A percentile compares a stretch with the other conserved stretches of the same genome.
Conservation (phyloP, 805 yeast species). For the Metschnikowia borealis region DNA sequence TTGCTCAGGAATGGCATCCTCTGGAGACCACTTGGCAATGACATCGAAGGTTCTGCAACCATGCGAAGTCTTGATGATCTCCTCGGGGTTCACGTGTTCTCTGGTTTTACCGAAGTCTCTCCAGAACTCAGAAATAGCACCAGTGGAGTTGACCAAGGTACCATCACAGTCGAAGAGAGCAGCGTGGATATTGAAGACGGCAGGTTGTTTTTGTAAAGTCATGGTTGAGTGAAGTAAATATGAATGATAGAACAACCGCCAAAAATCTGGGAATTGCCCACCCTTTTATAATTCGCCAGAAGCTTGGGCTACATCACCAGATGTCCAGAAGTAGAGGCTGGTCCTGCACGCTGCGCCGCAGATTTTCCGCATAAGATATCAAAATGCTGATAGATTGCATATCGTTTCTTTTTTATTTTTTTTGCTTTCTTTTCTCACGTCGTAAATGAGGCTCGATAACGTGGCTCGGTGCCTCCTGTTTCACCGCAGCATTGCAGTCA, state of each 20-base stretch:
- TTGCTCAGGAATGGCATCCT: slow-evolving; percentile 62
- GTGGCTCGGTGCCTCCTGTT: neutral
- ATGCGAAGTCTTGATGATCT: slow-evolving; percentile 70
- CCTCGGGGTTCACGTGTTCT: slow-evolving; percentile 64
- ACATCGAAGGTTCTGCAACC: slow-evolving; percentile 84
- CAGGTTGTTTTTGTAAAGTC: slow-evolving; percentile 35
- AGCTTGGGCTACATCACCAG: neutral
- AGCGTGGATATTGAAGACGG: slow-evolving; percentile 41
- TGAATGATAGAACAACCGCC: neutral
- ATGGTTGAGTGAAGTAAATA: slow-evolving; percentile 1
- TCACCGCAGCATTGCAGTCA: too few relatives aligned
- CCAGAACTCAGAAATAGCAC: slow-evolving; percentile 83
- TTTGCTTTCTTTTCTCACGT: neutral
- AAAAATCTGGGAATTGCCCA: neutral
- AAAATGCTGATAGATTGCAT: neutral
- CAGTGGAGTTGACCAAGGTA: slow-evolving; percentile 78
- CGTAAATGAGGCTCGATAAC: neutral
- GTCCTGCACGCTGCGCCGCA: slow-evolving; percentile 4
- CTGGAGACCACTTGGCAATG: slow-evolving; percentile 69
- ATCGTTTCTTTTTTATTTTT: neutral
- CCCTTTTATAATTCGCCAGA: neutral
- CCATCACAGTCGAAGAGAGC: slow-evolving; percentile 84
- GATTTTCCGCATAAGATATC: slow-evolving; percentile 2
- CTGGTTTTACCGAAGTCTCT: slow-evolving; percentile 62
- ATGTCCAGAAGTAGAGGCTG: neutral